phyloP scores from a whole-genome alignment of 805 yeast species.

The Candida tammaniensis region DNA sequence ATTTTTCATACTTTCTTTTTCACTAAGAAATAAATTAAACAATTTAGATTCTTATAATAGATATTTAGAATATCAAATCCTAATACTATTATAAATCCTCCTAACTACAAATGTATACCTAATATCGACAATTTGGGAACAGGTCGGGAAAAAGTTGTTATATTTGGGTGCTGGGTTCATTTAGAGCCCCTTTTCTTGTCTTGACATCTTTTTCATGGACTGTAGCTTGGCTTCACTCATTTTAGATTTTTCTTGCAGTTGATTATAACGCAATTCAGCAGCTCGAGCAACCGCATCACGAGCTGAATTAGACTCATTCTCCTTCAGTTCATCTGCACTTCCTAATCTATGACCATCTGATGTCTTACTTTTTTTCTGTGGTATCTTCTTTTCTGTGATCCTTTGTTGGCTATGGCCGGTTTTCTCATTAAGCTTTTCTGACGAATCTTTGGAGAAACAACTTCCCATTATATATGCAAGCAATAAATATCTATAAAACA shows the following conservation, averaged over 20 bases:
- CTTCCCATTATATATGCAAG: conserved; percentile 26
- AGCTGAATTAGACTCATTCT: conserved; percentile 10
- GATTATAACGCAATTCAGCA: conserved; percentile 33
- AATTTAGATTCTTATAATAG: too few relatives aligned
- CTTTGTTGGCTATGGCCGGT: conserved; percentile 1
- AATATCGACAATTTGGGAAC: background rate
- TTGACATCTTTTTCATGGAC: conserved; percentile 28
- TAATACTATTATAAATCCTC: too few relatives aligned
- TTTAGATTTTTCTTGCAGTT: conserved; percentile 24
- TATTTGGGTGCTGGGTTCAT: too few relatives aligned
- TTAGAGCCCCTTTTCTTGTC: conserved; percentile 31
- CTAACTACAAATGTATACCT: background rate
- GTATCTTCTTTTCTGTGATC: background rate
- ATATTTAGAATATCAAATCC: too few relatives aligned
- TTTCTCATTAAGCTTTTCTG: background rate
- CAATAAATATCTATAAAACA: too few relatives aligned
- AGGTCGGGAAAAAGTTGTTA: background rate
- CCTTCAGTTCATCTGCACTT: conserved; percentile 4
- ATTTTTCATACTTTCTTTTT: too few relatives aligned
- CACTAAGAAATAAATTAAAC: too few relatives aligned
- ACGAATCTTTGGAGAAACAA: conserved; percentile 23
- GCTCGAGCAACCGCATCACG: conserved; percentile 39
- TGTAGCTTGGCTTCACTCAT: conserved; percentile 29
- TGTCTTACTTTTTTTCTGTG: background rate
- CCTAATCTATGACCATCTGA: conserved; percentile 19